Base-by-base conservation (phyloP, 768 basidiomycete species). In the Lentinula detonsa region DNA sequence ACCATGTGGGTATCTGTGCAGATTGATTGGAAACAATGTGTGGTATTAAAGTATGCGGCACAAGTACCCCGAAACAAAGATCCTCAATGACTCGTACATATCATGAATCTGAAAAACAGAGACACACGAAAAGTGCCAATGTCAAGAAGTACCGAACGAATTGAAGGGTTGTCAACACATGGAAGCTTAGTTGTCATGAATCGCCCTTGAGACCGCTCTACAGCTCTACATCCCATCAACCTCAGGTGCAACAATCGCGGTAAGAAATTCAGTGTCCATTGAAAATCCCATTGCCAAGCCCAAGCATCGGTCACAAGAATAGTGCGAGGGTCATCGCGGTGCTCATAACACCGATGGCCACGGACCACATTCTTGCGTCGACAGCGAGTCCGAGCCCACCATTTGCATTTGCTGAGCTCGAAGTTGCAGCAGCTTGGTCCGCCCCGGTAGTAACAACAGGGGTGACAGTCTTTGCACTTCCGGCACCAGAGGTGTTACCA, bases 321-420 rank as follows among this genome's bases (percentile, higher is more conserved):
- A 68, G 52, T 39, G 64, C 65, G 61, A 66, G 61, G n/a, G 52
- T 61, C 64, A 64, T 11, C 18, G 65, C 68, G n/a, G 60, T 64
- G 10, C 62, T 62, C 1, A 60, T 52, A 40, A 69, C 57, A 1
- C 62, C 64, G 59, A 59, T 55, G 39, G 54, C 60, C 37, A 62
- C 33, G 8, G 61, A 63, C 65, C 62, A 62, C 31, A 64, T 10
- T 33, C 60, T 58, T 4, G 35, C 53, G 56, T 63, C 55, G 13
- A 64, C 23, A 16, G 57, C 61, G 7, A 57, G 34, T 59, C 64
- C 61, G 13, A 63, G 16, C 2, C 65, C 66, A 52, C 64, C 60
- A 54, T 63, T 65, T 6, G 65, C 60, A 54, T 63, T 65, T 6
- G 46, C 46, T 21, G 58, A 45, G 21, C 60, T 63, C 11, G 67